A percentile compares a stretch with the other conserved stretches of the same genome.
These are phyloP conservation scores for Musa acuminata DNA, from an alignment of 176 grass and related monocot species.

Conservation along the genomic window DNA sequence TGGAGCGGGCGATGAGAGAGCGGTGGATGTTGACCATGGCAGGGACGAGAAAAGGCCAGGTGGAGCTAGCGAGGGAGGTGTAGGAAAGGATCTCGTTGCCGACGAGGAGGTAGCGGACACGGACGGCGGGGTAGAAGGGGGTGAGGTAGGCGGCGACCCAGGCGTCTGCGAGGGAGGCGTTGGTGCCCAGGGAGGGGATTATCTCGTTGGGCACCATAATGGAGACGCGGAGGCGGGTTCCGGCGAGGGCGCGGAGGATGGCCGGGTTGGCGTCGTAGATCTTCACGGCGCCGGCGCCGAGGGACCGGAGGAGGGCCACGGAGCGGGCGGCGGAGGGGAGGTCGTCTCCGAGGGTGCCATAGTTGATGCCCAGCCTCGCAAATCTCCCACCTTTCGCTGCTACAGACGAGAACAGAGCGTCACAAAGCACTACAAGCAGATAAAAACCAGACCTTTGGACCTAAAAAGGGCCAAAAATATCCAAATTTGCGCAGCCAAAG, in stretches of 20 bases:
- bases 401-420: not conserved
- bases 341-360: constrained; percentile 66
- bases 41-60: constrained; percentile 56
- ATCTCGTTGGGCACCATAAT: constrained; percentile 92
- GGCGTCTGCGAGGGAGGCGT: constrained; percentile 41
- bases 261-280: constrained; percentile 72
- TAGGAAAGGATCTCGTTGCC: constrained; percentile 93
- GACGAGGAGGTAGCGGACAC: constrained; percentile 71
- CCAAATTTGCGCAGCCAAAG: no score
- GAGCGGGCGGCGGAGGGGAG: constrained; percentile 44
- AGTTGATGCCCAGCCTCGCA: constrained; percentile 68
- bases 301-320: constrained; percentile 39
- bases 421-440: not conserved
- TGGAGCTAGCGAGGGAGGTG: constrained; percentile 34
- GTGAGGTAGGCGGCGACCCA: constrained; percentile 56
- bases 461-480: no score
- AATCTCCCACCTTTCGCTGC: constrained; percentile 23
- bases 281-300: constrained; percentile 60
- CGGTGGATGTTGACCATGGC: constrained; percentile 68
- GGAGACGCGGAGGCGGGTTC: constrained; percentile 45
- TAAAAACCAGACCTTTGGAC: not conserved
- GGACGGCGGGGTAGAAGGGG: constrained; percentile 38
- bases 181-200: constrained; percentile 47
- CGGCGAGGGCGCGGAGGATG: constrained; percentile 56
- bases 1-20: constrained; percentile 24